These are phyloP conservation scores for Neurospora sp. DNA, from an alignment of 2,329 filamentous ascomycete species.

Conservation along the genomic window DNA sequence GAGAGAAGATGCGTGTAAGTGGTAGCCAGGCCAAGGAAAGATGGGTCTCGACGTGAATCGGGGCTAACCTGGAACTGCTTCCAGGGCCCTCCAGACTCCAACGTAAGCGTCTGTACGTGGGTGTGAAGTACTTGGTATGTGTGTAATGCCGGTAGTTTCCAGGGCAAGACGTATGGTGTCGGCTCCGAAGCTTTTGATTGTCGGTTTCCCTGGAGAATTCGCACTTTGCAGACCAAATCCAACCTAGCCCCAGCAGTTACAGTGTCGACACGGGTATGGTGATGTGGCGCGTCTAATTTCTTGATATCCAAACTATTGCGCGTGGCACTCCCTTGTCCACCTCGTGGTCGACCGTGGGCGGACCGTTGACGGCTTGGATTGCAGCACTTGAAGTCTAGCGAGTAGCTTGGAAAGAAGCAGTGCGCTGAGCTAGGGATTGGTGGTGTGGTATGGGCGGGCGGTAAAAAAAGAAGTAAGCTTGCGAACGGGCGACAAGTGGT, in stretches of 20 bases:
- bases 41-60: neutral
- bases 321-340: neutral
- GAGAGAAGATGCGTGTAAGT: neutral
- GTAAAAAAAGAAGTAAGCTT: neutral
- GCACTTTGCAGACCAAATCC: neutral
- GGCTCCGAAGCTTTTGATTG: neutral
- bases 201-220: neutral
- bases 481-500: neutral
- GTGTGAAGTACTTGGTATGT: neutral
- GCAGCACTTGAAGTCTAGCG: neutral
- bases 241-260: neutral
- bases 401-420: neutral
- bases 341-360: neutral
- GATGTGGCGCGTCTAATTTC: neutral
- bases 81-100: neutral
- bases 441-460: neutral
- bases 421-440: neutral
- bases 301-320: neutral
- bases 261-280: neutral
- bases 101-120: neutral
- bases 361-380: neutral
- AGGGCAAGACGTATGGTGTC: neutral
- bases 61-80: neutral
- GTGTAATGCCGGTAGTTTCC: neutral
- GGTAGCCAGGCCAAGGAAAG: neutral